Conservation (phyloP, 768 basidiomycete genomes). For the Lactarius quietus region DNA sequence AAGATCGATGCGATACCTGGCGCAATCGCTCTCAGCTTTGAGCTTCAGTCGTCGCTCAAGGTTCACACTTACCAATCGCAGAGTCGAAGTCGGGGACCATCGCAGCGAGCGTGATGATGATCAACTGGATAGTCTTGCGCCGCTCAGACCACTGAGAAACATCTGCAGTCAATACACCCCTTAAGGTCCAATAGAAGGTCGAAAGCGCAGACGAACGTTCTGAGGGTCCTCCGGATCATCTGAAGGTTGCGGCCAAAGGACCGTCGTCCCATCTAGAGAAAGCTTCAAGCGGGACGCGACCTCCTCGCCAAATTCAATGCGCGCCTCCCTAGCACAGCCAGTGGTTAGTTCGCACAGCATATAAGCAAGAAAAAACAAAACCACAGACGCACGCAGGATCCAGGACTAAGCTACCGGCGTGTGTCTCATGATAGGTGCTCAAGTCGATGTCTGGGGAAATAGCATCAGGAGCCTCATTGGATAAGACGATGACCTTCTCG, state of each 20-base stretch:
- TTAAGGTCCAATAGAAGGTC: no score
- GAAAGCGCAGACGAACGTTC: conserved; percentile 39
- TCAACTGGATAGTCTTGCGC: conserved; percentile 52
- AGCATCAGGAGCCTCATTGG: background rate
- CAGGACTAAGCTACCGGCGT: conserved; percentile 57
- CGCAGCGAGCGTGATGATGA: conserved; percentile 60
- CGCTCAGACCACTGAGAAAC: conserved; percentile 46
- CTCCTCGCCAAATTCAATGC: conserved; percentile 54
- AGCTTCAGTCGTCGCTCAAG: background rate
- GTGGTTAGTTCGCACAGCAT: background rate
- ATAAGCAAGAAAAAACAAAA: background rate
- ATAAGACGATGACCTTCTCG: background rate
- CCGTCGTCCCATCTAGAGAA: conserved; percentile 50
- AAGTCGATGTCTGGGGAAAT: conserved; percentile 33
- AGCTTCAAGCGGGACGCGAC: conserved; percentile 56
- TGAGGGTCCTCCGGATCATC: conserved; percentile 63
- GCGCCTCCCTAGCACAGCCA: conserved; percentile 47
- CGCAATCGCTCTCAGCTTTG: background rate
- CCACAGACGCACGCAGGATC: conserved; percentile 50
- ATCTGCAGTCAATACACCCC: conserved; percentile 5
- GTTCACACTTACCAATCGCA: conserved; percentile 47
- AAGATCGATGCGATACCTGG: conserved; percentile 62
- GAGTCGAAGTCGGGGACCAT: conserved; percentile 68
- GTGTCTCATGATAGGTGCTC: conserved; percentile 46
- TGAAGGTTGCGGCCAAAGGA: conserved; percentile 69